phyloP scores from a whole-genome alignment of 192 early-diverging fungal genomes.

The Coemansia sp. region DNA sequence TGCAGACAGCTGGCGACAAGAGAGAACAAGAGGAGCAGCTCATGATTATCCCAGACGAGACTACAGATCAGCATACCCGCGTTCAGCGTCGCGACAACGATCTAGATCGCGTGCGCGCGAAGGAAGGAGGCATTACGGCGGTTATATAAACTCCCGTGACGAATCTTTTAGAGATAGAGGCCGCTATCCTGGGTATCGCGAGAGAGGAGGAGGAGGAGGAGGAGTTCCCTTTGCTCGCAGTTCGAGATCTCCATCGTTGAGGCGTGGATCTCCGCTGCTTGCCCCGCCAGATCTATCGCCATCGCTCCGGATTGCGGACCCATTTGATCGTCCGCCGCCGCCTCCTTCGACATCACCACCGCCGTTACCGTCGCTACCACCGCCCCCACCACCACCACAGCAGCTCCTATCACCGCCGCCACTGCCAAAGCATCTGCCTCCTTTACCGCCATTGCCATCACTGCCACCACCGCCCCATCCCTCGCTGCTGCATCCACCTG shows the following conservation, averaged over 20 bases:
- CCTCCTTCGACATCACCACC: slow-evolving; percentile 26
- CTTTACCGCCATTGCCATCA: slow-evolving; percentile 16
- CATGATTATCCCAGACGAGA: not conserved
- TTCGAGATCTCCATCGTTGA: slow-evolving; percentile 2
- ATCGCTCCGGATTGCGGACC: slow-evolving; percentile 11
- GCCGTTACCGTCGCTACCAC: slow-evolving; percentile 13
- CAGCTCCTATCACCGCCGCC: not conserved
- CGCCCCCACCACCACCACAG: slow-evolving; percentile 2
- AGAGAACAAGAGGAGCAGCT: not conserved
- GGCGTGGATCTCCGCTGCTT: not conserved
- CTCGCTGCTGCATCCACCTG: not conserved
- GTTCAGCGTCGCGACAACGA: slow-evolving; percentile 5
- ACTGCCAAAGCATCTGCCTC: slow-evolving; percentile 3
- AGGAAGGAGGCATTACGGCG: not conserved
- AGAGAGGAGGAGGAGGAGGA: not conserved
- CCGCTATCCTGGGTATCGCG: not conserved
- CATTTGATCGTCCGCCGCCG: slow-evolving; percentile 8
- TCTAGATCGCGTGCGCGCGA: not conserved
- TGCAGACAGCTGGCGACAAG: not conserved
- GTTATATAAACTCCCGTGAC: slow-evolving; percentile 10
- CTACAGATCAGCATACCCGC: slow-evolving; percentile 6
- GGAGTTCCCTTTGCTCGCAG: not conserved
- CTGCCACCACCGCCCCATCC: not conserved
- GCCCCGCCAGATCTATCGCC: slow-evolving; percentile 1
- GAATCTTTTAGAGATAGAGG: not conserved